Conservation (phyloP, 495 filamentous ascomycete species). For the Penicillium cosmopolitanum region DNA sequence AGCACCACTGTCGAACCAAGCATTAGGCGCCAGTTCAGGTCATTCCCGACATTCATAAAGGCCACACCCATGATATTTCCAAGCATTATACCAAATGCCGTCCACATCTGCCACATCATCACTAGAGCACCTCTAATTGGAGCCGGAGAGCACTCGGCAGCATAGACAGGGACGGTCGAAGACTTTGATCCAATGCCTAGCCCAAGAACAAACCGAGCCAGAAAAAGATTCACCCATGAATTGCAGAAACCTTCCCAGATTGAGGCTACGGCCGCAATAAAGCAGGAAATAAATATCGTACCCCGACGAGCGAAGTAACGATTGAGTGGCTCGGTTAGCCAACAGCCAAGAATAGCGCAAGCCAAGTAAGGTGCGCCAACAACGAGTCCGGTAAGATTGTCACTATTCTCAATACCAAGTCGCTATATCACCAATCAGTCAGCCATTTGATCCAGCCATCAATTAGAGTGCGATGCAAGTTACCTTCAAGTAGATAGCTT, state of each 20-base stretch:
- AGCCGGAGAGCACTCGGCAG: constrained; percentile 59
- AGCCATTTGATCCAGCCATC: background rate
- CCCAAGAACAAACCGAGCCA: constrained; percentile 62
- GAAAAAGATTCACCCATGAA: constrained; percentile 56
- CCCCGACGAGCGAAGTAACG: constrained; percentile 58
- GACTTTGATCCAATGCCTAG: constrained; percentile 65
- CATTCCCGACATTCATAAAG: constrained; percentile 49
- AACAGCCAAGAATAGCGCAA: constrained; percentile 51
- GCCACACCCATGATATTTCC: constrained; percentile 75
- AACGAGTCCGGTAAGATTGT: constrained; percentile 48
- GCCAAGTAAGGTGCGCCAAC: constrained; percentile 51
- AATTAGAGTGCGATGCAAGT: background rate
- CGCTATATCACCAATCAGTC: constrained; percentile 25
- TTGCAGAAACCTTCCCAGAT: constrained; percentile 54
- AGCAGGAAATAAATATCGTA: constrained; percentile 58
- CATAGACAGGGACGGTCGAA: constrained; percentile 60
- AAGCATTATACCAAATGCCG: constrained; percentile 80
- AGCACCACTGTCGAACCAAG: constrained; percentile 51
- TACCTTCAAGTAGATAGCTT: constrained; percentile 62
- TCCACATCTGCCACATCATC: constrained; percentile 69
- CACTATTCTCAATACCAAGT: constrained; percentile 33
- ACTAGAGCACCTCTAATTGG: constrained; percentile 62
- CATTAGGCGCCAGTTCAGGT: constrained; percentile 52
- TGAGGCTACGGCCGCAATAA: constrained; percentile 51
- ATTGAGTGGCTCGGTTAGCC: constrained; percentile 61